Conservation (phyloP, 2,329 filamentous ascomycete species). For the Aspergillus fumigatiaffinis region DNA sequence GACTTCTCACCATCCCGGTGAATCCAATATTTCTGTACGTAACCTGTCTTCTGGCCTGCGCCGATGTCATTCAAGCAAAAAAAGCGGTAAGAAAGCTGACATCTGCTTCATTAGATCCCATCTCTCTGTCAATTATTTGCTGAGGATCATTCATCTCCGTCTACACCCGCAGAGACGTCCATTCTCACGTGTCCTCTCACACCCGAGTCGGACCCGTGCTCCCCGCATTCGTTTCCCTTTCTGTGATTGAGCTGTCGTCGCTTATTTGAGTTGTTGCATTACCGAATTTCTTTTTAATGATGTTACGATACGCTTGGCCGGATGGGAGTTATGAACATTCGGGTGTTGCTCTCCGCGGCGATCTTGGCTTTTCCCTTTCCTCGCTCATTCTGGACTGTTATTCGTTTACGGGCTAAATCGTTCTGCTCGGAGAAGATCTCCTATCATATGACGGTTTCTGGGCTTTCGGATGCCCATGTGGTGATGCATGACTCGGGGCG, state of each 20-base stretch:
- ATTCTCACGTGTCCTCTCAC: conserved; percentile 39
- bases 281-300: conserved; percentile 2
- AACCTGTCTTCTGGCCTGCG: conserved; percentile 24
- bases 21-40: conserved; percentile 43
- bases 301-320: conserved; percentile 3
- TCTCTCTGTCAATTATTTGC: conserved; percentile 34
- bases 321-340: background rate
- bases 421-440: background rate
- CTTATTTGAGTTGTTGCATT: background rate
- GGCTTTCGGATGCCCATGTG: background rate
- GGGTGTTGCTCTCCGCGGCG: background rate
- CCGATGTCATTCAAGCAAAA: conserved; percentile 3
- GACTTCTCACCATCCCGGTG: conserved; percentile 31
- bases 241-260: conserved; percentile 8
- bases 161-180: conserved; percentile 40
- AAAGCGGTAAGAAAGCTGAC: conserved; percentile 14
- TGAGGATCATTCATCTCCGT: conserved; percentile 37
- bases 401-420: background rate
- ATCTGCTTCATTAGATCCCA: conserved; percentile 29
- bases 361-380: background rate
- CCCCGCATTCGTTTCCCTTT: conserved; percentile 33
- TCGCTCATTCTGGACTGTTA: background rate
- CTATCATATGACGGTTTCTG: background rate
- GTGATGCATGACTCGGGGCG: conserved; percentile 4
- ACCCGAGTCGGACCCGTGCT: conserved; percentile 39